Conservation (phyloP, 75 land plant genomes). For the Pinus taeda region DNA sequence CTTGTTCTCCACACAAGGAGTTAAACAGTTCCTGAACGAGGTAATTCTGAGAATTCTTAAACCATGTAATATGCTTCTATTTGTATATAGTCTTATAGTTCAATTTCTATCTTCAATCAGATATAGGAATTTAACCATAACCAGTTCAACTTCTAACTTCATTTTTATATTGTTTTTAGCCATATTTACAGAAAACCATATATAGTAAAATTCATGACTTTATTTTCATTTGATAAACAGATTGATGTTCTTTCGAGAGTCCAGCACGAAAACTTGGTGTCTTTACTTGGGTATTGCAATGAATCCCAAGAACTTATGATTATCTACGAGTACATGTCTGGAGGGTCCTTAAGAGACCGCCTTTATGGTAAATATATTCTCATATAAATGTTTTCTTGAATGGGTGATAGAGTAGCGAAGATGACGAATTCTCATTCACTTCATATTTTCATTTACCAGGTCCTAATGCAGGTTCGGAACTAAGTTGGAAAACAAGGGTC, state of each 20-base stretch:
- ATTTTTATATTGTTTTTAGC: no score
- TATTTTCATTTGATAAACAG: background rate
- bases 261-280: slow-evolving; percentile 30
- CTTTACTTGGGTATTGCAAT: slow-evolving; percentile 33
- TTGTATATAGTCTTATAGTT: background rate
- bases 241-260: slow-evolving; percentile 4
- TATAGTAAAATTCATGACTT: background rate
- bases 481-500: background rate
- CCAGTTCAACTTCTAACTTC: no score
- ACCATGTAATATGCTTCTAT: background rate
- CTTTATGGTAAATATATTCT: slow-evolving; percentile 27
- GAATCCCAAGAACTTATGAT: slow-evolving; percentile 19
- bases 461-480: no score
- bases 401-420: background rate
- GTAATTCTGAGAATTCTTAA: background rate
- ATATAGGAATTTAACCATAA: no score
- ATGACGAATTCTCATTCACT: no score
- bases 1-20: no score
- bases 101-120: background rate
- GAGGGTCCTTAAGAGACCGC: slow-evolving; percentile 19
- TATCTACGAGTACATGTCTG: slow-evolving; percentile 37
- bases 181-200: no score
- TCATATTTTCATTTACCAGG: no score
- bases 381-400: no score
- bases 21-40: no score